Evolutionary conservation across 441 rosid genomes (phyloP), one percentile per base, ranked within the genome.

Genomic region (Codiaeum variegatum): DNA sequence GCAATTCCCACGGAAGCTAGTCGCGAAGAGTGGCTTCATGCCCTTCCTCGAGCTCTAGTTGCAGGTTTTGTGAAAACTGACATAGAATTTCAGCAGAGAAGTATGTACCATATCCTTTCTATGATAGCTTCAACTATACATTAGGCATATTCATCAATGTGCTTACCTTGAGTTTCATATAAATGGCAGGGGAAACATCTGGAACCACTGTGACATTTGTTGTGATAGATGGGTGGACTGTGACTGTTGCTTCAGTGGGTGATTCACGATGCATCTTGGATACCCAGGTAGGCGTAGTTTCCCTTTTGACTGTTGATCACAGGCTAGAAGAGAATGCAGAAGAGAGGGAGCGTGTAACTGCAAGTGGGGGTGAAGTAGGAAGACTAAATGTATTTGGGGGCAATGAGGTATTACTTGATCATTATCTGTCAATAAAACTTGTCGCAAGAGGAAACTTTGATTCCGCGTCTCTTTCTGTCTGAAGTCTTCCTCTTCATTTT

Each of bases 331-430:
- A 94, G 81, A 94, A 94, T 82, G 94, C 38, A 23, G 98, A 91
- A 84, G 99, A 94, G 85, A 86, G 99, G 79, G 98, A 92, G 82
- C 98, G 99, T 52, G 92, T 94, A 76, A 94, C 98, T 82, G 99
- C 99, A 63, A 92, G 99, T 79, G 99, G 99, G 18, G 99, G 99
- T 73, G 98, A 94, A 88, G 99, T 92, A 10, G 99, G 99, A 73
- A 88, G 99, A 79, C 93, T 94, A 70, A 91, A 92, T 77, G 84
- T 90, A 74, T 94, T 85, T 55, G 98, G 99, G 62, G 96, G 97
- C 74, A 92, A 90, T 81, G 93, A 87, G 98, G 99, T 94, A 84
- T 44, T 74, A 73, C 26, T 29, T 6, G 7, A 51, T 64, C 61
- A 56, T 75, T 12, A 46, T 24, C 36, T 67, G 13, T 16, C 36